These are phyloP conservation scores for Russula sp. DNA, from an alignment of 768 basidiomycete genomes.

Conservation along the genomic window DNA sequence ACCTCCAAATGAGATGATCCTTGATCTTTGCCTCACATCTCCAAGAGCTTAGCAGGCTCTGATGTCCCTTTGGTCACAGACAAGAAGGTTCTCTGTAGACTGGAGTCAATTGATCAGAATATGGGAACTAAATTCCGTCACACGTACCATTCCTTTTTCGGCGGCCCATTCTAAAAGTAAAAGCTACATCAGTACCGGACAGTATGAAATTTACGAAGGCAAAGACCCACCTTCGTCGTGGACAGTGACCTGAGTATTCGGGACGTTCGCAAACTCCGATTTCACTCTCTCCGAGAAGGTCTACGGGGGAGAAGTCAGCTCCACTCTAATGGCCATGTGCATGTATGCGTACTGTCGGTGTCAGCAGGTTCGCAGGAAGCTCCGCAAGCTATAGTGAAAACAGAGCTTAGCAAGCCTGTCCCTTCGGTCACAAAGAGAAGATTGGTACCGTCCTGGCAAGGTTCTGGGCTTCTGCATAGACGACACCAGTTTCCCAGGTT, in stretches of 20 bases:
- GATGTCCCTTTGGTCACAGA: slow-evolving; percentile 77
- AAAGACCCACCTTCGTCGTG: slow-evolving; percentile 59
- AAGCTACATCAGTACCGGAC: not conserved
- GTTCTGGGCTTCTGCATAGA: slow-evolving; percentile 75
- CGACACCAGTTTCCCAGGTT: slow-evolving; percentile 66
- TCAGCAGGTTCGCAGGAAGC: slow-evolving; percentile 79
- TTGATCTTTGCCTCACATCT: slow-evolving; percentile 45
- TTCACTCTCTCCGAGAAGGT: slow-evolving; percentile 64
- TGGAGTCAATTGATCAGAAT: not conserved
- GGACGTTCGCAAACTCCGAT: slow-evolving; percentile 55
- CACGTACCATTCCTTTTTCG: slow-evolving; percentile 69
- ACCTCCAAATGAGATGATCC: not conserved
- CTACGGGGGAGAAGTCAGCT: slow-evolving; percentile 29
- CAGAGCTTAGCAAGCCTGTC: not conserved
- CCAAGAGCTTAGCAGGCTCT: slow-evolving; percentile 81
- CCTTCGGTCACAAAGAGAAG: not conserved
- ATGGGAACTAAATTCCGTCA: not conserved
- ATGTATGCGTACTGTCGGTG: slow-evolving; percentile 53
- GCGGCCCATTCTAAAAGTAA: slow-evolving; percentile 63
- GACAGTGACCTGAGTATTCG: slow-evolving; percentile 61
- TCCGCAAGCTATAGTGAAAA: slow-evolving; percentile 59
- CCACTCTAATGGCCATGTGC: not conserved
- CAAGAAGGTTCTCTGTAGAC: slow-evolving; percentile 66
- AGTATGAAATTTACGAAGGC: not conserved
- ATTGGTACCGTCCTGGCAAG: slow-evolving; percentile 60